Percentiles rank a stretch among this genome's conserved stretches.
These are phyloP conservation scores for Lignosus rhinocerotis DNA, from an alignment of 1,284 basidiomycete genomes.

Conservation along the genomic window DNA sequence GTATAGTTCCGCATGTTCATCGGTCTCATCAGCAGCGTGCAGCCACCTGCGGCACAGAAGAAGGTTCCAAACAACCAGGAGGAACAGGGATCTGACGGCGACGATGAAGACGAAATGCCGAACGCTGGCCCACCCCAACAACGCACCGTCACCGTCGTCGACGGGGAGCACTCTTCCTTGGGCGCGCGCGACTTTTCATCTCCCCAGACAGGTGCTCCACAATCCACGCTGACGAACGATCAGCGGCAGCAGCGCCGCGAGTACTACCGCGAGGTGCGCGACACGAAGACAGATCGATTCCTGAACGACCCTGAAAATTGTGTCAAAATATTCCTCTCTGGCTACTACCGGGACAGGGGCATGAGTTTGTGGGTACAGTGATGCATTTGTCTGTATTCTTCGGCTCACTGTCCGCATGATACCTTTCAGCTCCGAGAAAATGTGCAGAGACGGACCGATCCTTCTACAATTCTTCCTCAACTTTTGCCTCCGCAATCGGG, in stretches of 20 bases:
- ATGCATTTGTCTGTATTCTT: constrained; percentile 15
- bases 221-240: constrained; percentile 10
- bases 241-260: constrained; percentile 35
- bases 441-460: constrained; percentile 46
- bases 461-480: constrained; percentile 62
- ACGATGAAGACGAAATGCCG: constrained; percentile 21
- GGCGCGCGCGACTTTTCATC: not conserved
- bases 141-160: constrained; percentile 3
- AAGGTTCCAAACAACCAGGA: constrained; percentile 14
- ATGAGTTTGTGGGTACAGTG: constrained; percentile 50
- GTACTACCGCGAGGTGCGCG: constrained; percentile 41
- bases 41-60: constrained; percentile 32
- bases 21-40: constrained; percentile 44
- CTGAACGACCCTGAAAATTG: constrained; percentile 54
- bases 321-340: constrained; percentile 63
- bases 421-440: constrained; percentile 35
- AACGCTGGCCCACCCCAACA: constrained; percentile 15
- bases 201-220: not conserved
- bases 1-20: constrained; percentile 53
- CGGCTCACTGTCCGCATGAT: not conserved
- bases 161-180: not conserved
- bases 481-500: constrained; percentile 59
- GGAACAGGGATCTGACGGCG: constrained; percentile 15
- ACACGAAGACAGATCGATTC: constrained; percentile 46
- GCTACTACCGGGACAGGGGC: constrained; percentile 61